Base-by-base conservation (phyloP, 2,329 filamentous ascomycete genomes). In the Colletotrichum incanum region DNA sequence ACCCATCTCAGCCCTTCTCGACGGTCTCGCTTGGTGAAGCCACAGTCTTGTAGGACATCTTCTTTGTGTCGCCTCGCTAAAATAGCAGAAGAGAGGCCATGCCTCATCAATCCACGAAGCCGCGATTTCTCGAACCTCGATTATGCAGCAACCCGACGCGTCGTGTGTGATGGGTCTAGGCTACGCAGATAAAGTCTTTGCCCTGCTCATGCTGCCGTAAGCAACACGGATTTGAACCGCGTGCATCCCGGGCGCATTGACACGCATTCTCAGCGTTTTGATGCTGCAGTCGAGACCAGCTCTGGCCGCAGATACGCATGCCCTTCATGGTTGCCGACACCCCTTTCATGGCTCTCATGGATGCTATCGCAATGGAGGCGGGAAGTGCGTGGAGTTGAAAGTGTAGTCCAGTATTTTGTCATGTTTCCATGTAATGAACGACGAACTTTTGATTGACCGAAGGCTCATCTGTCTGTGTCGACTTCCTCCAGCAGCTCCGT, bases 401-500 rank as follows among this genome's bases (percentile, higher is more conserved):
- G 16, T 50, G 23, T 23, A 28, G 34, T 31, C 18, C n/a, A 8
- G 11, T 52, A n/a, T 31, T 39, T n/a, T 34, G 23, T 20, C 23
- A 20, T 41, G 23, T 26, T 12, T 11, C 28, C 55, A 28, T 34
- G 31, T 23, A 26, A 39, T 41, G 18, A 39, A 39, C 23, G 34
- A 28, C n/a, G 5, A n/a, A 54, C 23, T 45, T 26, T 64, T 12
- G 31, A 16, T 31, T 26, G n/a, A n/a, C 3, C 16, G 7, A 39
- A 11, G 14, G 18, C 65, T 72, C 47, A 72, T 69, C 54, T 72
- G 67, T 67, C 71, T 31, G 70, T 69, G 47, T 80, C 78, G 45
- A 76, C 77, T 34, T 76, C 73, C 76, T 84, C 84, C 56, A 96
- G 81, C 75, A 96, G 83, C 76, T 92, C 88, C 5, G 92, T 91